Conservation (phyloP, 768 basidiomycete genomes). For the Trametes coccinea region DNA sequence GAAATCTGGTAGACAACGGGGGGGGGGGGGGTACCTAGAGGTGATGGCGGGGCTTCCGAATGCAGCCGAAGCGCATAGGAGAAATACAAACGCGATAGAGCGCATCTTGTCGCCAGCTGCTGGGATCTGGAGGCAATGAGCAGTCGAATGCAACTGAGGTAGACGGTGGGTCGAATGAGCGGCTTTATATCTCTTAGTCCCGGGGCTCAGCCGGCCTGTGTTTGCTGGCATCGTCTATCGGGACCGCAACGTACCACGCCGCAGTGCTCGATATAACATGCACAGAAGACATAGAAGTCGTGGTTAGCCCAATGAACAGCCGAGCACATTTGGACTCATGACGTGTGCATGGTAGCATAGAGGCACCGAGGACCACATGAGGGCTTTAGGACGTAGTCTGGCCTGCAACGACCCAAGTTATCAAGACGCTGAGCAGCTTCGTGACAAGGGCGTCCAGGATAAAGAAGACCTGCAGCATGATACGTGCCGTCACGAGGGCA, state of each 20-base stretch:
- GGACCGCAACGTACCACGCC: neutral
- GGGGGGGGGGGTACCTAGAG: conserved; percentile 1
- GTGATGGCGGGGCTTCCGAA: conserved; percentile 33
- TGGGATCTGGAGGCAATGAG: neutral
- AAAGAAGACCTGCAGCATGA: neutral
- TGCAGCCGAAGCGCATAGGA: conserved; percentile 31
- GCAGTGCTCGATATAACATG: neutral
- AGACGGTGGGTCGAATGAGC: too few species aligned
- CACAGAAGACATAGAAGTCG: neutral
- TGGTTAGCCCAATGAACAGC: neutral
- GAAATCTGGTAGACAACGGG: too few species aligned
- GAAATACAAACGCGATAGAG: conserved; percentile 25
- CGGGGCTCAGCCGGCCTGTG: neutral
- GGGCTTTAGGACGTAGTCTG: neutral
- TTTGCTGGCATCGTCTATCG: neutral
- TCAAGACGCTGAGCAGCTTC: neutral
- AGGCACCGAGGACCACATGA: neutral
- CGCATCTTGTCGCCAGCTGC: conserved; percentile 7
- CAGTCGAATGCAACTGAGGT: neutral
- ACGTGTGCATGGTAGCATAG: neutral
- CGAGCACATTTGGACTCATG: neutral
- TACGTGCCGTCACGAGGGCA: neutral
- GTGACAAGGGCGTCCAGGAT: neutral
- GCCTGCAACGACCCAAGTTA: neutral
- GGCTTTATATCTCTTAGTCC: too few species aligned